phyloP scores from a whole-genome alignment of 352 stramenopile species.

The Globisporangium apiculatum region DNA sequence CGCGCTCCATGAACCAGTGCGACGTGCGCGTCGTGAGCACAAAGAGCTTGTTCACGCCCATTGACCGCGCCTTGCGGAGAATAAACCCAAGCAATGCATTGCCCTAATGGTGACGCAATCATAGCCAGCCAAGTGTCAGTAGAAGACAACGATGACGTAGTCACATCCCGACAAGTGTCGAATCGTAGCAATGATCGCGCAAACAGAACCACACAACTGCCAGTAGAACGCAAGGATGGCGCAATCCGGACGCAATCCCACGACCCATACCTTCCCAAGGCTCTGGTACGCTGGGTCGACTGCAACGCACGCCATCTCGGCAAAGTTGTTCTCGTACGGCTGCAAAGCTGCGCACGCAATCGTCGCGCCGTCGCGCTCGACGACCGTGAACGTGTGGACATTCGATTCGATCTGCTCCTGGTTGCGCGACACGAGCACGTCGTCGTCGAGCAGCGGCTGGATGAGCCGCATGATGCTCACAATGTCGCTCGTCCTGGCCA shows the following conservation, averaged over 20 bases:
- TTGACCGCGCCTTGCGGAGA: slow-evolving; percentile 78
- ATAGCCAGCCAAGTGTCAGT: not conserved
- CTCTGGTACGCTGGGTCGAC: slow-evolving; percentile 85
- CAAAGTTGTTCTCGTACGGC: slow-evolving; percentile 86
- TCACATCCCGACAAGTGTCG: not conserved
- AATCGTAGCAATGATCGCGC: no score
- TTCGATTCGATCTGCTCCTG: slow-evolving; percentile 88
- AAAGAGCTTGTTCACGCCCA: slow-evolving; percentile 90
- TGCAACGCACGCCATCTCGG: slow-evolving; percentile 88
- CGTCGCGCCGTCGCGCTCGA: slow-evolving; percentile 85
- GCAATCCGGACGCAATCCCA: no score
- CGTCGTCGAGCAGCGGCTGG: slow-evolving; percentile 81
- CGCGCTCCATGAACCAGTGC: slow-evolving; percentile 97
- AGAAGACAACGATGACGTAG: no score
- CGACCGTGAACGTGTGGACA: slow-evolving; percentile 82
- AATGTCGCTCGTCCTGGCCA: slow-evolving; percentile 90
- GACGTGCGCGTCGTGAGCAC: slow-evolving; percentile 97
- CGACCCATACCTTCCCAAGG: slow-evolving; percentile 45
- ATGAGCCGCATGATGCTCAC: slow-evolving; percentile 85
- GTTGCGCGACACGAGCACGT: slow-evolving; percentile 83
- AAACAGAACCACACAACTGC: no score
- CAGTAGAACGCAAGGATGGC: no score
- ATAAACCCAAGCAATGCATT: slow-evolving; percentile 90
- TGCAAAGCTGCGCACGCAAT: slow-evolving; percentile 87
- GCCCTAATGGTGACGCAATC: slow-evolving; percentile 25